A percentile compares a stretch with the other conserved stretches of the same genome.
These are phyloP conservation scores for Colletotrichum sp. DNA, from an alignment of 2,329 filamentous ascomycete species.

Conservation along the genomic window DNA sequence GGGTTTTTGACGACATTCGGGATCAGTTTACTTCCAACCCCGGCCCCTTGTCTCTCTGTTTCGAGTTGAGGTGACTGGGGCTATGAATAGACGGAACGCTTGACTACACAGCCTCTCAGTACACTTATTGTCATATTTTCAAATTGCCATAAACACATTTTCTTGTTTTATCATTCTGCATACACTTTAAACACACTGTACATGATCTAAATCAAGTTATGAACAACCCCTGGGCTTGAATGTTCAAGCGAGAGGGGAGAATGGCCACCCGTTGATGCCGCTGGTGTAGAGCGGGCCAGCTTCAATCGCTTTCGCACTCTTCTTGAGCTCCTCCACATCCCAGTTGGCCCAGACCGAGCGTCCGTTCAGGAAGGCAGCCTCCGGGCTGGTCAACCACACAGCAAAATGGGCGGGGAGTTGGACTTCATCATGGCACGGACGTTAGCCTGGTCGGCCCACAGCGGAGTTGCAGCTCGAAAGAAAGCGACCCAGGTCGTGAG, in stretches of 20 bases:
- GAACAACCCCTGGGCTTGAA: not conserved
- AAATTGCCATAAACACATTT: not conserved
- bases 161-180: not conserved
- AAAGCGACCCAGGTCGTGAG: not conserved
- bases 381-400: slow-evolving; percentile 47
- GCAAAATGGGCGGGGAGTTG: slow-evolving; percentile 44
- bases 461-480: not conserved
- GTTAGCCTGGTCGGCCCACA: not conserved
- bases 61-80: slow-evolving; percentile 8
- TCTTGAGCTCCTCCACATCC: slow-evolving; percentile 55
- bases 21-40: slow-evolving; percentile 19
- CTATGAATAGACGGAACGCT: not conserved
- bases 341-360: slow-evolving; percentile 54
- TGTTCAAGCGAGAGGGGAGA: not conserved
- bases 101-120: not conserved
- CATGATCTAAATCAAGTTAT: not conserved
- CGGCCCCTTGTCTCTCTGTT: slow-evolving; percentile 16
- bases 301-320: not conserved
- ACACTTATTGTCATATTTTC: not conserved
- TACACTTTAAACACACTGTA: not conserved
- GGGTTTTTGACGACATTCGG: slow-evolving; percentile 15
- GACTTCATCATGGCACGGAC: slow-evolving; percentile 22
- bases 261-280: slow-evolving; percentile 12
- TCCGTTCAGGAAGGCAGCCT: slow-evolving; percentile 50
- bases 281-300: slow-evolving; percentile 5